Evolutionary conservation across 495 filamentous ascomycete genomes (phyloP).

Genomic region (Talaromyces proteolyticus): DNA sequence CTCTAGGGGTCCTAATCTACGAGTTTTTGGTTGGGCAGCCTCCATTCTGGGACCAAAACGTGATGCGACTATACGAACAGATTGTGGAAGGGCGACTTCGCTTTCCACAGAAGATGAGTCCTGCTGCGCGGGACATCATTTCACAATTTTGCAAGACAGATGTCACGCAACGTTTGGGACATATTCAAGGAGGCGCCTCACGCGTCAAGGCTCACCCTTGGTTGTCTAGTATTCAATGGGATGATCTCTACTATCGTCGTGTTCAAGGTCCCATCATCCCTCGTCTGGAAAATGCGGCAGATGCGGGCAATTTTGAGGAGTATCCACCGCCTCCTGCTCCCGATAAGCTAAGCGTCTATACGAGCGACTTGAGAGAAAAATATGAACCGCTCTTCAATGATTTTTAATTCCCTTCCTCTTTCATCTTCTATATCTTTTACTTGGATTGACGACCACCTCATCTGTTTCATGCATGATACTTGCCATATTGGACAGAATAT

Average conservation of each 20-base stretch:
- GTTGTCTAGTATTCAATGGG: constrained; percentile 80
- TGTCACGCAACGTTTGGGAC: constrained; percentile 77
- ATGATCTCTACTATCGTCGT: constrained; percentile 65
- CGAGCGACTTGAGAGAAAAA: constrained; percentile 63
- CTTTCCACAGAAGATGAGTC: constrained; percentile 49
- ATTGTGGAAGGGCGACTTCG: constrained; percentile 37
- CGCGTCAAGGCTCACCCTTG: constrained; percentile 85
- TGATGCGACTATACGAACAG: constrained; percentile 90
- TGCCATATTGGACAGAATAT: no score
- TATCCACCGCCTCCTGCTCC: constrained; percentile 61
- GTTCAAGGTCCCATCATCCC: constrained; percentile 82
- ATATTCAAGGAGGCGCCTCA: constrained; percentile 76
- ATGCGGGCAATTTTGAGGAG: constrained; percentile 85
- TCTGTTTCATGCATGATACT: background rate
- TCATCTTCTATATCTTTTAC: no score
- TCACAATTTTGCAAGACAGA: constrained; percentile 83
- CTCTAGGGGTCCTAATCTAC: constrained; percentile 89
- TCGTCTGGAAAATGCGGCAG: constrained; percentile 69
- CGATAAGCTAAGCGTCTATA: constrained; percentile 56
- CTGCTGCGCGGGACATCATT: constrained; percentile 79
- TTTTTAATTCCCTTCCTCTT: constrained; percentile 45
- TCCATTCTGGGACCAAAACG: constrained; percentile 94
- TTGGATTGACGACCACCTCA: no score
- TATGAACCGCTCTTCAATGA: constrained; percentile 77
- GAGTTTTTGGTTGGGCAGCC: constrained; percentile 95